Evolutionary conservation across 768 basidiomycete species (phyloP).

Genomic region (Asterophora parasitica): DNA sequence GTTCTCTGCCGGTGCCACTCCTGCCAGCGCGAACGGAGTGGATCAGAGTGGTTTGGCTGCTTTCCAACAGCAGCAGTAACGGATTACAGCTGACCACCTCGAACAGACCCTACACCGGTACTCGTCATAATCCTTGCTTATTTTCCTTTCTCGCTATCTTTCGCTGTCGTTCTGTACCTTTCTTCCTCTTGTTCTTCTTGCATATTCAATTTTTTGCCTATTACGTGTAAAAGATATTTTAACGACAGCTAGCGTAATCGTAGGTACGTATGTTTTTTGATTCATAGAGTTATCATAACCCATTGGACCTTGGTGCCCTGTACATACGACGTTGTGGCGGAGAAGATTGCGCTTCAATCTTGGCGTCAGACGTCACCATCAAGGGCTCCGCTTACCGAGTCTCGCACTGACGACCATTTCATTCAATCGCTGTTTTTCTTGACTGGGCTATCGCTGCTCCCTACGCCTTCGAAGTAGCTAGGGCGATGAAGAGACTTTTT

Average conservation of each 20-base stretch:
- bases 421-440: too few relatives aligned
- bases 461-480: neutral
- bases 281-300: too few relatives aligned
- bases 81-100: slow-evolving; percentile 1
- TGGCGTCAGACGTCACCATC: neutral
- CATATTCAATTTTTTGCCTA: neutral
- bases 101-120: slow-evolving; percentile 18
- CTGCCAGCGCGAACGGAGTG: slow-evolving; percentile 20
- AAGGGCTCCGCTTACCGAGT: too few relatives aligned
- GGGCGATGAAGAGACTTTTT: slow-evolving; percentile 18
- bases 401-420: too few relatives aligned
- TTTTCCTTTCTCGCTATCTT: neutral
- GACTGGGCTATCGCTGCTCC: too few relatives aligned
- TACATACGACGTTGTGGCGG: too few relatives aligned
- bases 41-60: slow-evolving; percentile 11
- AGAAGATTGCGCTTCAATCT: neutral
- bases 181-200: too few relatives aligned
- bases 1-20: slow-evolving; percentile 28
- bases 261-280: neutral
- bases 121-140: slow-evolving; percentile 4
- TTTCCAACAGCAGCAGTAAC: slow-evolving; percentile 19
- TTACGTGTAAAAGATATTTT: neutral
- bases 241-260: neutral
- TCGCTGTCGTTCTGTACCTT: slow-evolving; percentile 3
- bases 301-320: neutral